phyloP scores from a whole-genome alignment of 805 yeast genomes.

The Wickerhamomyces sydowiorum region DNA sequence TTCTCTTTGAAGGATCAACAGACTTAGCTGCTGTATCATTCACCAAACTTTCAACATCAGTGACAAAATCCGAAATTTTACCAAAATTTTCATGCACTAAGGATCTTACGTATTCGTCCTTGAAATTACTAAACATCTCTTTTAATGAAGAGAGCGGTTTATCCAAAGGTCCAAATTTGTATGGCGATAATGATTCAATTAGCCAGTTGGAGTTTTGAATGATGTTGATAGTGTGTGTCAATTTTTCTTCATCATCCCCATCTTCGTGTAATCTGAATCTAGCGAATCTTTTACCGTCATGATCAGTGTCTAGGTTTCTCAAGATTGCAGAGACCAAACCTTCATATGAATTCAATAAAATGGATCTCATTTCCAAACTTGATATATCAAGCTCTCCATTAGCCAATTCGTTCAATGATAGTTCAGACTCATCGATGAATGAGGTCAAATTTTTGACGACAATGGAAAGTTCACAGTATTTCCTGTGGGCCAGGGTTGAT shows the following conservation, averaged over 20 bases:
- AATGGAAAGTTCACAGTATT: slow-evolving; percentile 35
- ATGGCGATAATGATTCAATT: slow-evolving; percentile 32
- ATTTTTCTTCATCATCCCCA: slow-evolving; percentile 25
- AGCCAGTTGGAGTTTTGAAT: slow-evolving; percentile 51
- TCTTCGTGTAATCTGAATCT: slow-evolving; percentile 13
- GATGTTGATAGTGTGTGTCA: slow-evolving; percentile 39
- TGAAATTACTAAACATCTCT: slow-evolving; percentile 24
- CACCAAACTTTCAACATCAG: slow-evolving; percentile 50
- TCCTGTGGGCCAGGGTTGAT: slow-evolving; percentile 27
- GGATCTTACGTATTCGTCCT: slow-evolving; percentile 39
- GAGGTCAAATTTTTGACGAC: slow-evolving; percentile 43
- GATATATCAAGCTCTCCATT: not conserved
- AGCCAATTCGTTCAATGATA: slow-evolving; percentile 9
- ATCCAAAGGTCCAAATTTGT: slow-evolving; percentile 10
- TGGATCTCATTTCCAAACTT: slow-evolving; percentile 16
- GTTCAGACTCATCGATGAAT: slow-evolving; percentile 36
- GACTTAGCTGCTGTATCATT: slow-evolving; percentile 23
- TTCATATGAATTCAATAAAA: slow-evolving; percentile 25
- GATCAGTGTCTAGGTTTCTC: slow-evolving; percentile 22
- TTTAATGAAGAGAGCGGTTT: slow-evolving; percentile 15
- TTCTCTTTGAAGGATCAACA: slow-evolving; percentile 49
- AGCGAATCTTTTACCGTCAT: slow-evolving; percentile 11
- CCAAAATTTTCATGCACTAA: slow-evolving; percentile 55
- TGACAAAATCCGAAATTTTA: slow-evolving; percentile 58
- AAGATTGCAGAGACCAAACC: slow-evolving; percentile 25